Conservation (phyloP, 2,329 filamentous ascomycete species). For the Diaporthe citrichinensis region DNA sequence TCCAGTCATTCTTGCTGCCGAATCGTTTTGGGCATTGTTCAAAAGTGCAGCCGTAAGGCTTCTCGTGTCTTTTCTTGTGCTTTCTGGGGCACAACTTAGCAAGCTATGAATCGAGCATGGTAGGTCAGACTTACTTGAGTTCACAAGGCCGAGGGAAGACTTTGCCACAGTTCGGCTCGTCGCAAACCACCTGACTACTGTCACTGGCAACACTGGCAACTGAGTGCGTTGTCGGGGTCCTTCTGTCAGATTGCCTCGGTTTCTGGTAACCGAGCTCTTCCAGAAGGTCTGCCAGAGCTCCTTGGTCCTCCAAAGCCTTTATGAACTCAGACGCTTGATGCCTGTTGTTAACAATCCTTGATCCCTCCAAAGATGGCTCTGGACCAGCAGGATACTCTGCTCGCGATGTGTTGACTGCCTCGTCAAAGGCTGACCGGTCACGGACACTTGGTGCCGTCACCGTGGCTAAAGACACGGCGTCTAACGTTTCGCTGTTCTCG, state of each 20-base stretch:
- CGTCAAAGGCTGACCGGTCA: slow-evolving; percentile 2
- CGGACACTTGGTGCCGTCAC: not conserved
- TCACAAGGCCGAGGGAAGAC: slow-evolving; percentile 66
- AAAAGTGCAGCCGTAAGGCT: slow-evolving; percentile 87
- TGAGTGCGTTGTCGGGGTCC: slow-evolving; percentile 43
- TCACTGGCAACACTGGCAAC: slow-evolving; percentile 15
- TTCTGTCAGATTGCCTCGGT: slow-evolving; percentile 35
- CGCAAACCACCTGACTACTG: slow-evolving; percentile 41
- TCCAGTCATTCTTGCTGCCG: slow-evolving; percentile 96
- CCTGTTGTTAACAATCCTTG: slow-evolving; percentile 16
- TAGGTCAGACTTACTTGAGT: slow-evolving; percentile 63
- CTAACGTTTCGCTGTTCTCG: not conserved
- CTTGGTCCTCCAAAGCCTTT: slow-evolving; percentile 46
- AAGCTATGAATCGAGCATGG: not conserved
- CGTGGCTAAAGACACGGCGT: not conserved
- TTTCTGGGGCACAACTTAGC: slow-evolving; percentile 70
- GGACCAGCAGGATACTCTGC: not conserved
- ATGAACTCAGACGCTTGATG: slow-evolving; percentile 34
- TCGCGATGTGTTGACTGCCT: not conserved
- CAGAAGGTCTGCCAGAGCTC: slow-evolving; percentile 52
- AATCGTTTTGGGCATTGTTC: slow-evolving; percentile 78
- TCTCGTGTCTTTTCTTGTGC: slow-evolving; percentile 84
- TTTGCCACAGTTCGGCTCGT: slow-evolving; percentile 58
- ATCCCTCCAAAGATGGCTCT: not conserved
- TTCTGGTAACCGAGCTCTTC: slow-evolving; percentile 46